Conservation (phyloP, 768 basidiomycete species). For the Hygrophorus pudorinus region DNA sequence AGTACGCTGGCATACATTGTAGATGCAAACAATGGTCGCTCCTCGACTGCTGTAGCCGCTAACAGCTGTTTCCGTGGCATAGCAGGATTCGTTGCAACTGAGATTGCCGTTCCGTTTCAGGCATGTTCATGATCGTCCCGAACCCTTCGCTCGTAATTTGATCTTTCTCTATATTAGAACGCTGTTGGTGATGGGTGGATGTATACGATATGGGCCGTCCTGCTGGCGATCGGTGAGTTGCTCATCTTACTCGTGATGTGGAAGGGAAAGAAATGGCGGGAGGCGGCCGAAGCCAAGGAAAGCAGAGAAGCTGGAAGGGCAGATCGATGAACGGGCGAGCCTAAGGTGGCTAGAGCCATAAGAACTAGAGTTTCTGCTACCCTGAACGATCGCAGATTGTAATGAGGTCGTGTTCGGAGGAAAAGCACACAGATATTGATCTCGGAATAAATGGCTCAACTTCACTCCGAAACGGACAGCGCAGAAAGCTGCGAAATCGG, state of each 20-base stretch:
- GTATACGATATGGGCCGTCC: slow-evolving; percentile 51
- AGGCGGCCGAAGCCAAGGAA: slow-evolving; percentile 36
- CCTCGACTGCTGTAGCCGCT: slow-evolving; percentile 61
- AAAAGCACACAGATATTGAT: too few relatives aligned
- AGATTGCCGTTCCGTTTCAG: slow-evolving; percentile 69
- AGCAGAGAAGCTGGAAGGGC: neutral
- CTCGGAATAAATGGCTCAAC: too few relatives aligned
- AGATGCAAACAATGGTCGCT: slow-evolving; percentile 76
- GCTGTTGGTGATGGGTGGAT: slow-evolving; percentile 71
- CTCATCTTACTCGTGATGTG: slow-evolving; percentile 50
- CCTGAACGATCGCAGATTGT: too few relatives aligned
- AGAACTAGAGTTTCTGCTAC: too few relatives aligned
- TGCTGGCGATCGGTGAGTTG: slow-evolving; percentile 42
- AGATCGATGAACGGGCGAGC: neutral
- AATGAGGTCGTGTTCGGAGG: too few relatives aligned
- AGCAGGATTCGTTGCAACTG: slow-evolving; percentile 57
- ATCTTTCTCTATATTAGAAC: slow-evolving; percentile 26
- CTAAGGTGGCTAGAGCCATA: too few relatives aligned
- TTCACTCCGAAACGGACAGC: too few relatives aligned
- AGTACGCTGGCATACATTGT: slow-evolving; percentile 68
- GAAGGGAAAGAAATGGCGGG: slow-evolving; percentile 55
- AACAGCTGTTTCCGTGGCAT: slow-evolving; percentile 72
- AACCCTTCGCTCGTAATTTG: neutral
- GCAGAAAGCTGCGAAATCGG: too few relatives aligned
- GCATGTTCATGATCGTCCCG: slow-evolving; percentile 20